Percentiles rank a stretch among this genome's conserved stretches.
Evolutionary conservation across 441 rosid species (phyloP).

Genomic region (Erodium chrysanthum): DNA sequence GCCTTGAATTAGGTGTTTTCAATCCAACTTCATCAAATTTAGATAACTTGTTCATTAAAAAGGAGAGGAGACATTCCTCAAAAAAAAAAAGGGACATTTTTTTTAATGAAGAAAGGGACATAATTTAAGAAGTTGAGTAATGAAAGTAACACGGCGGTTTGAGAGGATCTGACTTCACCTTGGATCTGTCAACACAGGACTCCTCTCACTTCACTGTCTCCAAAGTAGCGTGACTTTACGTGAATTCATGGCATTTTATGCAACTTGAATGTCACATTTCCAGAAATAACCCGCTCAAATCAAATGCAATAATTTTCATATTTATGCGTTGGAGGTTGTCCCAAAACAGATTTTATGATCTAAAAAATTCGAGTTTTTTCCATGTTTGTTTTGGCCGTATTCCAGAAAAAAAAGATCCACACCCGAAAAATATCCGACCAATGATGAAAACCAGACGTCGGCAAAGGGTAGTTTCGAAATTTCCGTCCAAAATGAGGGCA

Average conservation of each 20-base stretch:
- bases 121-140: too few relatives aligned
- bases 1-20: too few relatives aligned
- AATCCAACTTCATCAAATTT: too few relatives aligned
- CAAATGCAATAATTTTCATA: not conserved
- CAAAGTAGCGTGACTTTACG: not conserved
- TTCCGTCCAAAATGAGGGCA: constrained; percentile 1
- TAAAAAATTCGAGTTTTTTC: not conserved
- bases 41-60: too few relatives aligned
- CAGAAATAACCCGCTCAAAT: not conserved
- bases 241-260: constrained; percentile 4
- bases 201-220: not conserved
- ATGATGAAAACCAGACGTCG: not conserved
- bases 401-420: not conserved
- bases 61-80: too few relatives aligned
- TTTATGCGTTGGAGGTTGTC: not conserved
- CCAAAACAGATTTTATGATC: not conserved
- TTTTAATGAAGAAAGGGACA: too few relatives aligned
- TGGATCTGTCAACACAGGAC: not conserved
- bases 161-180: not conserved
- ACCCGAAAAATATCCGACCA: not conserved
- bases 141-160: too few relatives aligned
- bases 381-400: not conserved
- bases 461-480: constrained; percentile 8
- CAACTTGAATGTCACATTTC: not conserved
- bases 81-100: too few relatives aligned